Evolutionary conservation across 2,329 filamentous ascomycete genomes (phyloP), one percentile per base, ranked within the genome.

Genomic region (Meredithiella fracta): DNA sequence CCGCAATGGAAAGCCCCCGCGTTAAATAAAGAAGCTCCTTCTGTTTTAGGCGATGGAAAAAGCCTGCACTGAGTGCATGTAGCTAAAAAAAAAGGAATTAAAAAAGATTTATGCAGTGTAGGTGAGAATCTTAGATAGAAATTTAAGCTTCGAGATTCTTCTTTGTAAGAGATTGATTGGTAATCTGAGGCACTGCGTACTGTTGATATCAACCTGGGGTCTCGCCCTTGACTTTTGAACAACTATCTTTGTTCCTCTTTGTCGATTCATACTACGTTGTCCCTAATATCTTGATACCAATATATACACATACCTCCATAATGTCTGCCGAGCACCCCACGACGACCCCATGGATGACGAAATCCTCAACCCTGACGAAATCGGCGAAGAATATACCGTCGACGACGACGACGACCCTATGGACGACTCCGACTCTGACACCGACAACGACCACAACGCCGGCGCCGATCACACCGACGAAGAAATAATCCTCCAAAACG

Each of bases 401-500:
- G n/a, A 53, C 26, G 20, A 55, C 34, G 82, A 80, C 59, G 82
- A 78, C 53, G 86, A 94, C 66, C 76, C 79, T 47, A 94, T 95
- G 87, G 87, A 91, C 64, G 85, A 81, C 3, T 79, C 78, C 59
- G 80, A 82, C 55, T 83, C 86, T 29, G 76, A 75, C 47, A 78
- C 77, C 49, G 74, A 74, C 47, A 76, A 69, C n/a, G 76, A 78
- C 54, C 20, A 4, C n/a, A 22, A 22, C 7, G 8, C 20, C 6
- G 15, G 7, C 14, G 38, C 14, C 29, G 38, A 51, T 14, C 70
- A 63, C 8, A 63, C 63, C 25, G 63, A 17, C 26, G 71, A 73
- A 26, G 87, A 92, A 67, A 80, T 96, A 44, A 71, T 79, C 44
- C 75, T 97, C 5, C 80, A 92, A 60, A 98, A 97, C 74, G 91